These are phyloP conservation scores for Glutinoglossum americanum DNA, from an alignment of 495 filamentous ascomycete genomes.

Conservation along the genomic window DNA sequence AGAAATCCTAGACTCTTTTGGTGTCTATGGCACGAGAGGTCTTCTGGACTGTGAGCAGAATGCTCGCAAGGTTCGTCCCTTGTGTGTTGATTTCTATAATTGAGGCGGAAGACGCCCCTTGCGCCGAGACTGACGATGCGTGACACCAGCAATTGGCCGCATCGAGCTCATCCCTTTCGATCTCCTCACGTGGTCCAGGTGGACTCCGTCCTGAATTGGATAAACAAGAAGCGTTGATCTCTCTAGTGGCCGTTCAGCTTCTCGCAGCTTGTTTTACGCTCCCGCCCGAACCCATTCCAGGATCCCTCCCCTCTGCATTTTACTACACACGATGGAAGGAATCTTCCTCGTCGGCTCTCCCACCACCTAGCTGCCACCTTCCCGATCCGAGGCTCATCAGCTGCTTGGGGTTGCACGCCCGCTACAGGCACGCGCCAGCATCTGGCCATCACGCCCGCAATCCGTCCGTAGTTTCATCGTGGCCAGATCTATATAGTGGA, in stretches of 20 bases:
- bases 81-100: not conserved
- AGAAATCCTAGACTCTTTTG: not conserved
- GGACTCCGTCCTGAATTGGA: not conserved
- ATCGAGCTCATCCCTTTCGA: not conserved
- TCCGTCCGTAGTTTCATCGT: slow-evolving; percentile 9
- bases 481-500: slow-evolving; percentile 4
- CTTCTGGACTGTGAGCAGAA: not conserved
- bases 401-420: slow-evolving; percentile 14
- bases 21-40: not conserved
- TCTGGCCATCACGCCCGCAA: slow-evolving; percentile 16
- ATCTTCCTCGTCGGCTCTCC: not conserved
- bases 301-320: not conserved
- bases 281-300: slow-evolving; percentile 5
- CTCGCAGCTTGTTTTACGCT: slow-evolving; percentile 14
- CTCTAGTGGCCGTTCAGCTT: slow-evolving; percentile 14
- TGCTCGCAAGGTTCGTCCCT: not conserved
- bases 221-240: not conserved
- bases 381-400: slow-evolving; percentile 11
- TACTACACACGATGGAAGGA: not conserved
- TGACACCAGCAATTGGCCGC: not conserved
- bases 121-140: not conserved
- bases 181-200: not conserved
- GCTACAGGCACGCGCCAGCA: slow-evolving; percentile 13
- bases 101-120: not conserved
- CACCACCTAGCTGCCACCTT: not conserved